Base-by-base conservation (phyloP, 2,329 filamentous ascomycete genomes). In the Penicillium sp. region DNA sequence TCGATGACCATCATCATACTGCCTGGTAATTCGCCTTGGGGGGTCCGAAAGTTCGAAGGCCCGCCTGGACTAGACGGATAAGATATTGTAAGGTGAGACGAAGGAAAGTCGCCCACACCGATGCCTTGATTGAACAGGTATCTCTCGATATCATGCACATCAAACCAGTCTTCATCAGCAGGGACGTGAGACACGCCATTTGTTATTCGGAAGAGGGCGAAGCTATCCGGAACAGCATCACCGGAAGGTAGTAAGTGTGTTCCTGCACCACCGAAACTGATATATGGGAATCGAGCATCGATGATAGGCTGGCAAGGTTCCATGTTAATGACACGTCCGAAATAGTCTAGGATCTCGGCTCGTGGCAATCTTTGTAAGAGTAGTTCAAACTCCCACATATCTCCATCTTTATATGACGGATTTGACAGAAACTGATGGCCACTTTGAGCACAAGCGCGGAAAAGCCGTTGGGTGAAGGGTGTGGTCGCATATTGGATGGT, bases 81-180 rank as follows among this genome's bases (percentile, higher is more conserved):
- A 18, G n/a, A 18, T 26, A 43, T 32, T 16, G 24, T 13, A 13
- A 34, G 35, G 5, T 13, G 1, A 11, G 39, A 18, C 1, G 46
- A 24, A 10, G 53, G 34, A n/a, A 44, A 55, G 2, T 50, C 39
- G 16, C 53, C 45, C 26, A 43, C n/a, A 14, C 5, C 6, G n/a
- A 55, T 51, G 2, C 56, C 56, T 44, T 53, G 54, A 10, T 50
- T 51, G 13, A 50, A 34, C 34, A 64, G 31, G 44, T 58, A 64
- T 9, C 59, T 57, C 32, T 66, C 62, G 3, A 66, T 44, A 48
- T 66, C 63, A 42, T 59, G 53, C 11, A 56, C 50, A 47, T 66
- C 63, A 34, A 63, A 64, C 63, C 63, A 66, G 22, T 64, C 55
- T 32, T 62, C 53, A 18, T 58, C 56, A 4, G 53, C 48, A 34